phyloP scores from a whole-genome alignment of 192 early-diverging fungal genomes.

The Backusella parvicylindrica region DNA sequence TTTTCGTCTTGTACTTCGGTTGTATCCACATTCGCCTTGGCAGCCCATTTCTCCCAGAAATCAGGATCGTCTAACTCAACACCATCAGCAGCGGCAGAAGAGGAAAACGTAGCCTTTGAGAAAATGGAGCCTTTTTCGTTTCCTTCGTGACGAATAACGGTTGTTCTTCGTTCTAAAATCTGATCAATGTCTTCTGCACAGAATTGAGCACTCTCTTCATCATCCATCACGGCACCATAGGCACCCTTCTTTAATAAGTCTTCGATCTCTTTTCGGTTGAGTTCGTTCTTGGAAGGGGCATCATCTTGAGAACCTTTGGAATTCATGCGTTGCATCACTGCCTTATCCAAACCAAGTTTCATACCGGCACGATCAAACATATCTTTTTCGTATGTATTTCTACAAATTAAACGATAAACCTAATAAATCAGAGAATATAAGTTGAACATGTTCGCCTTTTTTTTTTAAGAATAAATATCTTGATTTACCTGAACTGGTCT shows the following conservation, averaged over 20 bases:
- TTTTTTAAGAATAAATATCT: not conserved
- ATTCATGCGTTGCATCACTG: constrained; percentile 63
- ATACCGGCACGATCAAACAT: constrained; percentile 89
- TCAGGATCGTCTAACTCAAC: constrained; percentile 82
- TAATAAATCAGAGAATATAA: not conserved
- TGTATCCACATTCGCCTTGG: constrained; percentile 69
- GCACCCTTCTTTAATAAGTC: constrained; percentile 85
- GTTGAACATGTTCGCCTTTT: not conserved
- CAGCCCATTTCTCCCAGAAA: constrained; percentile 89
- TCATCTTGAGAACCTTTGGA: constrained; percentile 15
- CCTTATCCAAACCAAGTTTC: constrained; percentile 81
- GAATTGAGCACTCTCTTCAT: constrained; percentile 69
- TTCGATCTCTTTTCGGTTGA: constrained; percentile 80
- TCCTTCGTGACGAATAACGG: constrained; percentile 73
- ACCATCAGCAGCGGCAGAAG: constrained; percentile 32
- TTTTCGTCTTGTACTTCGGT: constrained; percentile 47
- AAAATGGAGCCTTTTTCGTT: constrained; percentile 71
- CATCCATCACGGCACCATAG: constrained; percentile 84
- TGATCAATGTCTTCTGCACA: constrained; percentile 89
- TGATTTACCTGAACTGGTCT: constrained; percentile 62
- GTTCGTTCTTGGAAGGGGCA: constrained; percentile 46
- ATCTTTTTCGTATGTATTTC: constrained; percentile 87
- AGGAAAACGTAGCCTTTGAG: constrained; percentile 81
- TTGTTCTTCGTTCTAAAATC: constrained; percentile 75
- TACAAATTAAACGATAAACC: constrained; percentile 70